Base-by-base conservation (phyloP, 306 rosid species). In the Trichosanthes truncata region DNA sequence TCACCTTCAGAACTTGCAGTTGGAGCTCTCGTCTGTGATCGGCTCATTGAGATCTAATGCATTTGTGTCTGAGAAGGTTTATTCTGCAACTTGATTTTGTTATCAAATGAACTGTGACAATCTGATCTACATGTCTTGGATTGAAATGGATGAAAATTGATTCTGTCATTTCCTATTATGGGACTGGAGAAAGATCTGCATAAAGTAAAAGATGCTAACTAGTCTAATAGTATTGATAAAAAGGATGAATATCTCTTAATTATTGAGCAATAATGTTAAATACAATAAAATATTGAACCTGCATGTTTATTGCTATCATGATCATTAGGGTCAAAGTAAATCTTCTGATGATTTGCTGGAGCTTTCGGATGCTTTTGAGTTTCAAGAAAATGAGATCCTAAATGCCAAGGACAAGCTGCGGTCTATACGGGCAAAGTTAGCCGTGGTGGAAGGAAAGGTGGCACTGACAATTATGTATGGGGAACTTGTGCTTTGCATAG, bases 391-490 rank as follows among this genome's bases (percentile, higher is more conserved):
- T 84, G 92, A 89, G 89, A 87, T 93, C 51, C 87, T 91, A 85
- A 83, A 87, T 76, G 88, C 96, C 84, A 80, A 85, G 80, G 87
- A 83, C 83, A 85, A 78, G 75, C 85, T 96, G 71, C 90, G 98
- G 35, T 88, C 98, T 21, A 76, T 88, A 59, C 92, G 88, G 62
- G 99, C 98, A 77, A 96, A 89, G 79, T 45, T 93, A 80, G 88
- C 94, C 14, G 93, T 93, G 46, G 51, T 93, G 75, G 97, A 96
- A 87, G 98, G 98, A 86, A 96, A 91, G 90, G 88, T 88, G 91
- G 80, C 96, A 41, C 43, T 96, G 81, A 85, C 91, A 83, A 84
- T 87, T 86, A 91, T 86, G 99, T 96, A 90, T 62, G 82, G 60
- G 29, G 40, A 51, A 49, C 35, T 26, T 43, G 25, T 83, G 60